These are phyloP conservation scores for Recurvomyces mirabilis DNA, from an alignment of 495 filamentous ascomycete genomes.

Conservation along the genomic window DNA sequence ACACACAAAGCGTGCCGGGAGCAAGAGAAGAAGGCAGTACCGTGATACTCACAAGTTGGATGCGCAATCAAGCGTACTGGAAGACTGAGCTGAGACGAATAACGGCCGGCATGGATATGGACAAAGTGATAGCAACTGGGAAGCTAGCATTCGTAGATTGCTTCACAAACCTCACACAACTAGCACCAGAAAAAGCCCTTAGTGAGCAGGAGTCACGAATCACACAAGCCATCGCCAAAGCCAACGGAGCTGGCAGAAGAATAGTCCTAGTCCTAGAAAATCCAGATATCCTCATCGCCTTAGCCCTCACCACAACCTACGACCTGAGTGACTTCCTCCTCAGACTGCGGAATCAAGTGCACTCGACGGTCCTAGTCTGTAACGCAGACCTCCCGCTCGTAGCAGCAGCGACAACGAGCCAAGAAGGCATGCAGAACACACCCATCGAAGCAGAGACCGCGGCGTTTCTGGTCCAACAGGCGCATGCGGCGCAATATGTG, in stretches of 20 bases:
- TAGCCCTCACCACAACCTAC: slow-evolving; percentile 7
- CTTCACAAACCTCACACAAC: slow-evolving; percentile 31
- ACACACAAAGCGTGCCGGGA: not conserved
- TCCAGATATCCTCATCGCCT: slow-evolving; percentile 38
- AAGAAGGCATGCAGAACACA: slow-evolving; percentile 36
- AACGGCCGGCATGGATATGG: slow-evolving; percentile 54
- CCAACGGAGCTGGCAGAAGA: not conserved
- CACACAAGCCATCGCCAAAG: not conserved
- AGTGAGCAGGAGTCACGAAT: not conserved
- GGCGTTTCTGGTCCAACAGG: slow-evolving; percentile 33
- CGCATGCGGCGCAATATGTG: slow-evolving; percentile 60
- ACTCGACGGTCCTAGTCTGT: slow-evolving; percentile 54
- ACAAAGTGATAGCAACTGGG: slow-evolving; percentile 42
- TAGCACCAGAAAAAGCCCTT: not conserved
- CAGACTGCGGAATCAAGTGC: slow-evolving; percentile 1
- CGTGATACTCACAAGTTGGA: slow-evolving; percentile 71
- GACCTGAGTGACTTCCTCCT: slow-evolving; percentile 2
- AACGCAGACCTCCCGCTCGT: slow-evolving; percentile 48
- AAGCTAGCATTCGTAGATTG: slow-evolving; percentile 66
- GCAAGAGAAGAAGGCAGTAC: not conserved
- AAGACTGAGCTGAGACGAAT: slow-evolving; percentile 27
- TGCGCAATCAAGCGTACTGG: slow-evolving; percentile 71
- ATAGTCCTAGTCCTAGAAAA: slow-evolving; percentile 39
- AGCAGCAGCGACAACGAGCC: slow-evolving; percentile 20
- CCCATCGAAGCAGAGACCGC: slow-evolving; percentile 45